A percentile compares a stretch with the other conserved stretches of the same genome.
These are phyloP conservation scores for Mycena vulgaris DNA, from an alignment of 768 basidiomycete genomes.

Conservation along the genomic window DNA sequence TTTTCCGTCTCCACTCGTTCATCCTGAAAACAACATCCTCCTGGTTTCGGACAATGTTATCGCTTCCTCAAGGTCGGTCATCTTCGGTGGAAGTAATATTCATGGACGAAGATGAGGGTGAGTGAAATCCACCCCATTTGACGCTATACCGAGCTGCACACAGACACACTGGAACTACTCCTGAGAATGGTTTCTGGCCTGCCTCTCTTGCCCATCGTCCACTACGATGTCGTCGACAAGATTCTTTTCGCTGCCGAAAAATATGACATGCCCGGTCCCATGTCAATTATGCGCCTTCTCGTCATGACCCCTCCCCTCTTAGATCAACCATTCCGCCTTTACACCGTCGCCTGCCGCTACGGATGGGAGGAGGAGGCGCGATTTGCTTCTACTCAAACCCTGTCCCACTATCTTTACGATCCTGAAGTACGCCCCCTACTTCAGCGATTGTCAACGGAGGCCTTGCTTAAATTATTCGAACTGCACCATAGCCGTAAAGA, in stretches of 20 bases:
- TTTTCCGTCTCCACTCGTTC: conserved; percentile 73
- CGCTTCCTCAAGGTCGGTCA: conserved; percentile 61
- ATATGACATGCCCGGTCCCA: conserved; percentile 79
- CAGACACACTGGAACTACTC: conserved; percentile 67
- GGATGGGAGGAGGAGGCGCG: conserved; percentile 73
- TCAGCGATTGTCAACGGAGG: conserved; percentile 61
- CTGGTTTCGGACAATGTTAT: conserved; percentile 75
- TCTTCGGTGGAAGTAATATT: conserved; percentile 57
- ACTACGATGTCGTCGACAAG: conserved; percentile 69
- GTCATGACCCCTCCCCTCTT: conserved; percentile 67
- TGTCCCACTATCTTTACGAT: conserved; percentile 67
- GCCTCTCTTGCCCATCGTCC: conserved; percentile 50
- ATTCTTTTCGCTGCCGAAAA: conserved; percentile 77
- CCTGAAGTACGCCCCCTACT: conserved; percentile 62
- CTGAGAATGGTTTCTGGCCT: conserved; percentile 76
- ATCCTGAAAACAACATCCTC: conserved; percentile 75
- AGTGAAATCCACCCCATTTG: background rate
- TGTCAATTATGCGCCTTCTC: conserved; percentile 72
- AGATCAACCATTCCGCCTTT: conserved; percentile 66
- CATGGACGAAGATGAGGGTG: conserved; percentile 66
- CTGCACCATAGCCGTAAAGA: conserved; percentile 71
- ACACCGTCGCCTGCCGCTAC: conserved; percentile 69
- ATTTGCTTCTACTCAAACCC: conserved; percentile 67
- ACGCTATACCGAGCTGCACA: background rate
- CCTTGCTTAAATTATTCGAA: conserved; percentile 69